phyloP scores from a whole-genome alignment of 345 rosid genomes.

The thale cress (Arabidopsis thaliana) region TAIR10.1 NC_003076.8:7846501-7847000 shows the following conservation, averaged over 20 bases:
- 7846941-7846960: not conserved
- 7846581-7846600: conserved; percentile 85
- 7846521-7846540: not conserved
- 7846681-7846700: not conserved
- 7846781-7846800: too few relatives aligned
- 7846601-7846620: conserved; percentile 96
- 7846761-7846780: too few relatives aligned
- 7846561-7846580: not conserved
- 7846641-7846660: conserved; percentile 90
- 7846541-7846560: not conserved
- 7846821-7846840: not conserved
- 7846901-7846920: not conserved
- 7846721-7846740: conserved; percentile 6
- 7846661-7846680: conserved; percentile 58
- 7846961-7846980: not conserved
- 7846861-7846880: not conserved
- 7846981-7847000: conserved; percentile 1
- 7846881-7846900: not conserved
- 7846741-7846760: not conserved
- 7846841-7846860: not conserved
- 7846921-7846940: not conserved
- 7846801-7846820: not conserved
- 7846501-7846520: conserved; percentile 49
- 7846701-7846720: not conserved
- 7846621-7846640: conserved; percentile 87